Evolutionary conservation across 169 alveolate genomes (phyloP), one percentile per base, ranked within the genome.

Genomic region (Babesia bovis): DNA sequence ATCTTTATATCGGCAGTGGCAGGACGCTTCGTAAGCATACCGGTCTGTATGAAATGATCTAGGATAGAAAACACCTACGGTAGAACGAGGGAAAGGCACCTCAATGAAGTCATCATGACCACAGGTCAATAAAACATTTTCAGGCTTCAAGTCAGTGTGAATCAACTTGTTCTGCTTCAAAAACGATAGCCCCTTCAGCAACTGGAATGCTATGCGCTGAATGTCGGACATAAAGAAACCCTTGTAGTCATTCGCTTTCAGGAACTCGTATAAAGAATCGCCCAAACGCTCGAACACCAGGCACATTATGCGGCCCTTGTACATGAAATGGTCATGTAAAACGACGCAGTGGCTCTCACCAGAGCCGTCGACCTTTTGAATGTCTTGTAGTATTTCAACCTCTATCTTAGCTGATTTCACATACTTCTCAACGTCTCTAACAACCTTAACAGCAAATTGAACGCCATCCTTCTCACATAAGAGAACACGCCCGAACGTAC

Each of bases 141-240:
- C 99, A 9, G 99, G 99, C 87, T 85, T 98, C 68, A 98, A 88
- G 90, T 98, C 99, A n/a, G 99, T 97, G 84, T 98, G 99, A 4
- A 98, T 94, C 60, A 98, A 83, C 19, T 89, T 77, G 63, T 93
- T 83, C 26, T 82, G 87, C 57, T 96, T 96, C 51, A 98, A 81
- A 77, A 96, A 98, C 53, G 93, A 86, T 13, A 96, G 82, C 0
- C 98, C 97, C 53, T 90, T 87, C 74, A 97, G 90, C 53, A 95
- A 82, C 88, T 98, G 97, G 66, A 84, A 85, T 12, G 99, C 97
- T 38, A 96, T 88, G 15, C 75, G 67, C 84, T 94, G 95, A 13
- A 98, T 95, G 70, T 95, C 97, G 28, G 90, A 86, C 63, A 95
- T 73, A 30, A 90, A 91, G 86, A 94, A 95, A 40, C 99, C 98